Percentiles rank a stretch among this genome's conserved stretches.
These are phyloP conservation scores for Gossypium turneri DNA, from an alignment of 345 rosid genomes.

Conservation along the genomic window DNA sequence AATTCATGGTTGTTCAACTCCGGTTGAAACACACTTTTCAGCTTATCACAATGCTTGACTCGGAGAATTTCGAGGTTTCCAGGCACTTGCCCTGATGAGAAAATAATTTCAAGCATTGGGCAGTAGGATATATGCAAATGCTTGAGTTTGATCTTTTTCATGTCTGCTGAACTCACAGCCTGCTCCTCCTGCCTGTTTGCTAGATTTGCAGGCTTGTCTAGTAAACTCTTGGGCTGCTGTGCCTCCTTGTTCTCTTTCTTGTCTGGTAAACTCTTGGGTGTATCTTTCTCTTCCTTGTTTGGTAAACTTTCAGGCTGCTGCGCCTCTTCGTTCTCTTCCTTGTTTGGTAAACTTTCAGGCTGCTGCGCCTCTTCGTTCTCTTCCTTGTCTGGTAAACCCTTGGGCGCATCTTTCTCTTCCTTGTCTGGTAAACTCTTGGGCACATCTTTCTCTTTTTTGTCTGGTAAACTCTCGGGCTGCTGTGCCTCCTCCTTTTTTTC, in stretches of 20 bases:
- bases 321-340: not conserved
- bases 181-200: not conserved
- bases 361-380: not conserved
- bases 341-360: not conserved
- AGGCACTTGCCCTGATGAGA: constrained; percentile 26
- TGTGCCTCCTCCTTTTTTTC: not conserved
- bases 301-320: not conserved
- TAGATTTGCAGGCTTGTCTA: not conserved
- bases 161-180: not conserved
- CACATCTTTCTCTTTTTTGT: not conserved
- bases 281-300: not conserved
- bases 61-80: constrained; percentile 28
- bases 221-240: not conserved
- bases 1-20: not conserved
- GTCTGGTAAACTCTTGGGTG: not conserved
- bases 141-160: constrained; percentile 28
- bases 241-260: not conserved
- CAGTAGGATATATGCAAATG: constrained; percentile 36
- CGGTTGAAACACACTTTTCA: constrained; percentile 24
- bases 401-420: not conserved
- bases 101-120: constrained; percentile 33
- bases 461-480: not conserved
- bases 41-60: constrained; percentile 38
- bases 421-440: not conserved
- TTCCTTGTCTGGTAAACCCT: not conserved